Evolutionary conservation across 345 rosid genomes (phyloP), one percentile per base, ranked within the genome.

Genomic region (Boechera divaricarpa): DNA sequence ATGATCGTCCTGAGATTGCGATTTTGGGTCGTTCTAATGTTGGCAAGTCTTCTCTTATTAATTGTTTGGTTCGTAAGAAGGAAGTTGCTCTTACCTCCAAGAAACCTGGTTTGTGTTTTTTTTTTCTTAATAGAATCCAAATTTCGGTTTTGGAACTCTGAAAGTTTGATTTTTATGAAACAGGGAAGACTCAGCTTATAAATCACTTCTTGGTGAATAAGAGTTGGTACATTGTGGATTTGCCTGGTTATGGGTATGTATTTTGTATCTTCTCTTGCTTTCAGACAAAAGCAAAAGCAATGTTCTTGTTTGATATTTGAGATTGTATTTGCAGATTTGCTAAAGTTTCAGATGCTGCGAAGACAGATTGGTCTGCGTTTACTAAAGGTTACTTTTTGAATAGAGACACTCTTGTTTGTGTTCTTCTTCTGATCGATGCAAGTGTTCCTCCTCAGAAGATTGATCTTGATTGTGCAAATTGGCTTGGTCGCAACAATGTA

Each of bases 51-150:
- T 94, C 98, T 0, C 95, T 94, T 33, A 94, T 94, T 18, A 94
- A 94, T 81, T 86, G 89, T 53, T 77, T 94, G 67, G 98, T 87
- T 72, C 87, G 85, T 66, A 94, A 84, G 77, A 94, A 92, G 52
- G 97, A 94, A 85, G 85, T 94, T 57, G 98, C 98, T 49, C 95
- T 94, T 57, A 94, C 98, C n/a, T 94, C 98, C 9, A 94, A 94
- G 82, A 94, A 90, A 75, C 97, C 95, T 51, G 98, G 98, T 94
- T 57, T 57, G 65, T 63, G 54, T 63, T 7, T 36, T 41, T 6
- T 11, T 52, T 54, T 7, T 3, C 5, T 48, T 26, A 4, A 9
- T 1, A 49, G 9, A 13, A 6, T 42, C 3, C 0, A 6, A 16
- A 0, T 42, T 55, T 44, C 4, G 28, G 6, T 77, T 70, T 53